Evolutionary conservation across 2,329 filamentous ascomycete species (phyloP).

Genomic region (Exophiala mesophila): DNA sequence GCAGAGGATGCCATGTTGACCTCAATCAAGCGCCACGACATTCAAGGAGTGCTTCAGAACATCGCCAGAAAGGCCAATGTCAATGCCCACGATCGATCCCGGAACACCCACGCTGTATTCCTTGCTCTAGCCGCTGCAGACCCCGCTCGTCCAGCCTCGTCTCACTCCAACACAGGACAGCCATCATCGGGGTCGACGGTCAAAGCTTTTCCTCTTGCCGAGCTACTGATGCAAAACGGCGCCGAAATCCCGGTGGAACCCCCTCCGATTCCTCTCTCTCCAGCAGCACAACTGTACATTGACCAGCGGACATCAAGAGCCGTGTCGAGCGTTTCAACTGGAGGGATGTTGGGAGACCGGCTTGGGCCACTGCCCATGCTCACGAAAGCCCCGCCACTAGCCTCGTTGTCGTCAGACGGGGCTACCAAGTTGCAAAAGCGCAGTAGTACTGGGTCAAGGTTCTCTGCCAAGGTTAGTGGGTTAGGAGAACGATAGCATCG

Average conservation of each 20-base stretch:
- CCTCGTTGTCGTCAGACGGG: slow-evolving; percentile 25
- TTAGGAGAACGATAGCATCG: slow-evolving; percentile 38
- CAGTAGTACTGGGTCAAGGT: slow-evolving; percentile 69
- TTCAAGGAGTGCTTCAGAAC: slow-evolving; percentile 86
- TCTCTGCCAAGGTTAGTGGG: slow-evolving; percentile 48
- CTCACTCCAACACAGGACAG: slow-evolving; percentile 34
- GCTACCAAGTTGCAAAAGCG: slow-evolving; percentile 71
- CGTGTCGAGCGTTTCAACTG: slow-evolving; percentile 37
- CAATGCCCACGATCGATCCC: slow-evolving; percentile 77
- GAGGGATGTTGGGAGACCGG: slow-evolving; percentile 48
- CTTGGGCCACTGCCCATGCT: slow-evolving; percentile 58
- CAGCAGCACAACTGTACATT: slow-evolving; percentile 74
- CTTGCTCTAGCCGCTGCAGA: slow-evolving; percentile 89
- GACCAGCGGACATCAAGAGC: slow-evolving; percentile 61
- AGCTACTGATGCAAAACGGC: slow-evolving; percentile 88
- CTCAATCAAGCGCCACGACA: slow-evolving; percentile 93
- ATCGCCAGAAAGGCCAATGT: slow-evolving; percentile 81
- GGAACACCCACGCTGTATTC: slow-evolving; percentile 84
- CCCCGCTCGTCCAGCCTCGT: slow-evolving; percentile 64
- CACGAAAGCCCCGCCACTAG: slow-evolving; percentile 24
- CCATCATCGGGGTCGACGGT: slow-evolving; percentile 28
- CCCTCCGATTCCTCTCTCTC: slow-evolving; percentile 78
- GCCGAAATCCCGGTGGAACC: slow-evolving; percentile 73
- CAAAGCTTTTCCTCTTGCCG: slow-evolving; percentile 79
- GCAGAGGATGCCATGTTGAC: slow-evolving; percentile 85